Evolutionary conservation across 345 rosid genomes (phyloP), one percentile per base, ranked within the genome.

Genomic region (Turritis glabra): DNA sequence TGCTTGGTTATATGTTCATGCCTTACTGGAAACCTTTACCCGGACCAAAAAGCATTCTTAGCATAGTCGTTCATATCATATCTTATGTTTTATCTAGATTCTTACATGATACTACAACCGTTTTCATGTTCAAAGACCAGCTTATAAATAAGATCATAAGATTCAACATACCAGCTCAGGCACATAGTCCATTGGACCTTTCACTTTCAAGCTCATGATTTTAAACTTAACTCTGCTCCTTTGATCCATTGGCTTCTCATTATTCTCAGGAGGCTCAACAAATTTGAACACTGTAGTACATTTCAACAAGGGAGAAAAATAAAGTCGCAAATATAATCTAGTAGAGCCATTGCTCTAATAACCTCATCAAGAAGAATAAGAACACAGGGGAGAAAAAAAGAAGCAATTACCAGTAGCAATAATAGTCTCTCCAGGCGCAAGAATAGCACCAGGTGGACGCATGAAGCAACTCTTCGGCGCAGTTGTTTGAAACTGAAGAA

Each of bases 391-490:
- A 13, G 5, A 14, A 10, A 22, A 43, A 22, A 44, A 26, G 61
- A 8, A 38, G 30, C 62, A 48, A 48, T 59, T 86, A 96, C 98
- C 99, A 35, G 97, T 96, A 5, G 97, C 98, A 3, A 92, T 80
- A 62, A 96, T 67, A 75, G 87, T 87, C 82, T 96, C 97, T 18
- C 98, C 90, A 21, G 99, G 98, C 58, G 95, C 79, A 81, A 96
- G 98, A 81, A 96, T 81, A 41, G 95, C 97, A 35, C 96, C 99
- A 0, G 98, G 97, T 33, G 99, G 99, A 44, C 99, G 97, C 99
- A 96, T 96, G 82, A 90, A 96, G 79, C 99, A 96, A 84, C 99
- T 96, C 81, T 96, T 96, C 0, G 98, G 99, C 19, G 91, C 96
- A 41, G 97, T 96, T 25, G 99, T 96, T 89, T 96, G 99, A 80